phyloP scores from a whole-genome alignment of 495 filamentous ascomycete genomes.

The Lentithecium fluviatile region DNA sequence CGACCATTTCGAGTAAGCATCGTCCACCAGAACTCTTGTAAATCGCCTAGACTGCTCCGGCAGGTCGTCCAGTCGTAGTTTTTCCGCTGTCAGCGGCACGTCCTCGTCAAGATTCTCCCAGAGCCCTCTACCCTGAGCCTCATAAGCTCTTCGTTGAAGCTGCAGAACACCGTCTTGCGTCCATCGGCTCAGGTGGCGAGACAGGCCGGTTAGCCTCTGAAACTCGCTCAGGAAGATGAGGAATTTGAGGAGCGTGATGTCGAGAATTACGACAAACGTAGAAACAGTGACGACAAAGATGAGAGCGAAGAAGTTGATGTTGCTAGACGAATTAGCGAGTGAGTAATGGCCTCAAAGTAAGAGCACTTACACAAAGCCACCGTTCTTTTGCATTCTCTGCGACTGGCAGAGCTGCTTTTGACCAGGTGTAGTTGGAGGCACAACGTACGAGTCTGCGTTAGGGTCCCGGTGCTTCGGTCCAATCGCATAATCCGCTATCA shows the following conservation, averaged over 20 bases:
- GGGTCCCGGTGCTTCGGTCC: conserved; percentile 1
- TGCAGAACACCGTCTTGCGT: conserved; percentile 8
- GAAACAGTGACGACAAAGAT: background rate
- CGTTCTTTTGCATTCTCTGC: background rate
- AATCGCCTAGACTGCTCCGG: background rate
- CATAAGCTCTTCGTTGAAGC: background rate
- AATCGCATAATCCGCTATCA: background rate
- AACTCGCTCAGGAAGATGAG: background rate
- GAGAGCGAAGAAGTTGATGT: conserved; percentile 12
- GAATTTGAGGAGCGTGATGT: background rate
- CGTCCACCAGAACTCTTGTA: background rate
- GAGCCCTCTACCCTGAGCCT: background rate
- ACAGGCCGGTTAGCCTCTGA: background rate
- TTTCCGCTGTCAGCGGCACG: background rate
- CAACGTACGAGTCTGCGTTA: background rate
- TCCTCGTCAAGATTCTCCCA: conserved; percentile 1
- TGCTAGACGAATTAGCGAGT: background rate
- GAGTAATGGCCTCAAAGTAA: background rate
- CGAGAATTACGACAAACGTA: background rate
- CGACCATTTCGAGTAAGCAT: background rate
- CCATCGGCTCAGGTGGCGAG: background rate
- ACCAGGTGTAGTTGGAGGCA: background rate
- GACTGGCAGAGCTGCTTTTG: background rate
- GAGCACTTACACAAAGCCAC: conserved; percentile 13
- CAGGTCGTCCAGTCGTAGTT: background rate